Evolutionary conservation across 192 early-diverging fungal species (phyloP).

Genomic region (Kickxella alabastrina): DNA sequence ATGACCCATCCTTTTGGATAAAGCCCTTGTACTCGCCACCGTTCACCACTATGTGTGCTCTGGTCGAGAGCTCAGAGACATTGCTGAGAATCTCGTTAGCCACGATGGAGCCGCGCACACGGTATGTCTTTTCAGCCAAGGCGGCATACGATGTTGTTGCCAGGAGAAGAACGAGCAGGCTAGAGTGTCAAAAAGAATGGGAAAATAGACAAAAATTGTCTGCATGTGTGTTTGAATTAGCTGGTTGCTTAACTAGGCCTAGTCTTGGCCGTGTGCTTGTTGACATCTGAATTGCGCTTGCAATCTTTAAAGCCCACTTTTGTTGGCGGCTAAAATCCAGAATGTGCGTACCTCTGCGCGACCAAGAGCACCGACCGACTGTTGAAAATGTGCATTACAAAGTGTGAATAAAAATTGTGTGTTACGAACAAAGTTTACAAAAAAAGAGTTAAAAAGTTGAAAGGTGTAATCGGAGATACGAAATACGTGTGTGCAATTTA

Average conservation of each 20-base stretch:
- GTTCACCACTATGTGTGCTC: conserved; percentile 31
- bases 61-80: conserved; percentile 17
- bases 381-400: conserved; percentile 10
- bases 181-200: neutral
- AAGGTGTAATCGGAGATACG: neutral
- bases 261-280: too few relatives aligned
- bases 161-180: too few relatives aligned
- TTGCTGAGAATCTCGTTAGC: conserved; percentile 34
- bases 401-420: neutral
- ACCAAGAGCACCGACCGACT: conserved; percentile 12
- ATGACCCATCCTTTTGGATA: conserved; percentile 42
- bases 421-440: neutral
- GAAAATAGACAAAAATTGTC: neutral
- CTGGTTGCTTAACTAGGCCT: too few relatives aligned
- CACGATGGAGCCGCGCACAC: conserved; percentile 35
- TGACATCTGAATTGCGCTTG: too few relatives aligned
- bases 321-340: too few relatives aligned
- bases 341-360: conserved; percentile 33
- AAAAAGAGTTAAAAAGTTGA: neutral
- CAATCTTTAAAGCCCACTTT: too few relatives aligned
- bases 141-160: conserved; percentile 10
- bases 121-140: conserved; percentile 31
- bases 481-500: too few relatives aligned
- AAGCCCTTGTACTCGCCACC: conserved; percentile 43
- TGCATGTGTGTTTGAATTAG: too few relatives aligned